phyloP scores from a whole-genome alignment of 139 green algal species.

The Yamagishiella unicocca region DNA sequence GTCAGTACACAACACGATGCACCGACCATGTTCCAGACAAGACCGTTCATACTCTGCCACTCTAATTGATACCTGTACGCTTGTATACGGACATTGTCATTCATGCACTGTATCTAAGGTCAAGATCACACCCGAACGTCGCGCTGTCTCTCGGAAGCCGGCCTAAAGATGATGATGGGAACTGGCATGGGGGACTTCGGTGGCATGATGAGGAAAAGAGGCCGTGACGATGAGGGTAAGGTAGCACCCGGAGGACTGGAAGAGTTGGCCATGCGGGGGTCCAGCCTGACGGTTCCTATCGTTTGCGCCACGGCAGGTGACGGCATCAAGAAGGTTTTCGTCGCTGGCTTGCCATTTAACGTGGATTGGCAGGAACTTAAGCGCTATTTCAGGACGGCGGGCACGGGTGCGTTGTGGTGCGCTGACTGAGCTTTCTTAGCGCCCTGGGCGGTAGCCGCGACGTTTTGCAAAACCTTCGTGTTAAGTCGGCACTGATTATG shows the following conservation, averaged over 20 bases:
- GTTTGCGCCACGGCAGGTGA: too few species aligned
- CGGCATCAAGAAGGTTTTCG: constrained; percentile 66
- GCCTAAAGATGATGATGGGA: constrained; percentile 27
- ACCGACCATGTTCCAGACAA: too few species aligned
- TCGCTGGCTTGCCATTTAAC: constrained; percentile 74
- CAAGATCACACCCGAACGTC: too few species aligned
- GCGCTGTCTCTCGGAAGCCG: not conserved
- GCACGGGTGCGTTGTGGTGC: constrained; percentile 36
- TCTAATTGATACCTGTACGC: too few species aligned
- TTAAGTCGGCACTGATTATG: too few species aligned
- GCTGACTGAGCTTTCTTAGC: not conserved
- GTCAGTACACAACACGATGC: too few species aligned
- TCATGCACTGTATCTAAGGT: too few species aligned
- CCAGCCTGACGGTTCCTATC: too few species aligned
- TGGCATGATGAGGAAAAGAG: constrained; percentile 23
- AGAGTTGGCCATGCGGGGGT: too few species aligned
- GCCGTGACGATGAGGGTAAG: constrained; percentile 39
- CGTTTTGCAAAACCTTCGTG: not conserved
- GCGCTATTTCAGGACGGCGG: constrained; percentile 72
- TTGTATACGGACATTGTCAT: too few species aligned
- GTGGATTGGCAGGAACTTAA: constrained; percentile 81
- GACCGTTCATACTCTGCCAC: too few species aligned
- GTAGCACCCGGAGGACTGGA: too few species aligned
- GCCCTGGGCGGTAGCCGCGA: not conserved
- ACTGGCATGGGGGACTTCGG: constrained; percentile 14